Evolutionary conservation across 2,329 filamentous ascomycete species (phyloP).

Genomic region (Sclerotinia subarctica): DNA sequence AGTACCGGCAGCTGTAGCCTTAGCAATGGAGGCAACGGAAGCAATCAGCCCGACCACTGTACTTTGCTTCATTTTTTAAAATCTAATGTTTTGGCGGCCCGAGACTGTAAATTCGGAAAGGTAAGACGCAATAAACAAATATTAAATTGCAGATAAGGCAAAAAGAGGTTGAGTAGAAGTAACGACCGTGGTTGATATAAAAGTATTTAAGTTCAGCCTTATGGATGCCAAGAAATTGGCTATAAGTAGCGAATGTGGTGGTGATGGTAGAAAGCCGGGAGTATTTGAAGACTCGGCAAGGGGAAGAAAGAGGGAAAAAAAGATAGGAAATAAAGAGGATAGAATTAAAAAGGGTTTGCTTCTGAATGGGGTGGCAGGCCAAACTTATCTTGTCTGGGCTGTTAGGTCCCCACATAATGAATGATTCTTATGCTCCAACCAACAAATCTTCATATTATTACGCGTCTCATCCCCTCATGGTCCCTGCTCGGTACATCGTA

Average conservation of each 20-base stretch:
- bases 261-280: not conserved
- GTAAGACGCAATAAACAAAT: not conserved
- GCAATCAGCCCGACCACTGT: conserved; percentile 8
- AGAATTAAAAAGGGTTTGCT: not conserved
- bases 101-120: not conserved
- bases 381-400: conserved; percentile 13
- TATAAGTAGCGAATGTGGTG: conserved; percentile 14
- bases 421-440: conserved; percentile 8
- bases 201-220: conserved; percentile 7
- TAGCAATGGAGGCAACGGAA: conserved; percentile 10
- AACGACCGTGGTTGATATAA: conserved; percentile 13
- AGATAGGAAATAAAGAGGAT: not conserved
- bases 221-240: conserved; percentile 13
- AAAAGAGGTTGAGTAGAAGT: not conserved
- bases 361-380: conserved; percentile 14
- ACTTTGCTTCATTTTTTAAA: conserved; percentile 22
- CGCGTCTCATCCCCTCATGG: conserved; percentile 9
- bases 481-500: not conserved
- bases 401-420: conserved; percentile 4
- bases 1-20: conserved; percentile 24
- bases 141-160: not conserved
- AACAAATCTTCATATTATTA: conserved; percentile 4
- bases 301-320: not conserved
- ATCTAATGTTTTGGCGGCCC: not conserved
- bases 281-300: not conserved